Evolutionary conservation across 2,329 filamentous ascomycete genomes (phyloP).

Genomic region (Hawksworthiomyces lignivorus): DNA sequence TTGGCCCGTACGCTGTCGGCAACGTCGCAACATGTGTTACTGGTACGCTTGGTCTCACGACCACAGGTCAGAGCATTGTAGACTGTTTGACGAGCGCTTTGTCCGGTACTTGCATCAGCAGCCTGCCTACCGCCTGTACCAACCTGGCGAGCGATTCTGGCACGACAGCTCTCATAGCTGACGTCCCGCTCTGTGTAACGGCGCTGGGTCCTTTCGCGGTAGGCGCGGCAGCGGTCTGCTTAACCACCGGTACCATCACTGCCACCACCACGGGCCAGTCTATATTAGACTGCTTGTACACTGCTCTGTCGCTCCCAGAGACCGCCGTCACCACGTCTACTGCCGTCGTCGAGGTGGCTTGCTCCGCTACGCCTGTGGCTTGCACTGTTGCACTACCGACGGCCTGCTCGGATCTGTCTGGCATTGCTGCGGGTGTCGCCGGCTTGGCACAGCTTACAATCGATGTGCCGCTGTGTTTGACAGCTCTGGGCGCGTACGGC

Average conservation of each 20-base stretch:
- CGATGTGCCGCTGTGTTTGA: no score
- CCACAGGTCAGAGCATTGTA: neutral
- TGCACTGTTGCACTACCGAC: no score
- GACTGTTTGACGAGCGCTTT: neutral
- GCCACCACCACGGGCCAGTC: neutral
- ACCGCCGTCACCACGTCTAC: no score
- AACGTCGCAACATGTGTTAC: neutral
- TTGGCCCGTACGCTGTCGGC: constrained; percentile 3
- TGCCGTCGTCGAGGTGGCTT: no score
- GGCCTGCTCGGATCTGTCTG: no score
- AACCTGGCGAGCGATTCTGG: neutral
- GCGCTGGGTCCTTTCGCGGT: constrained; percentile 12
- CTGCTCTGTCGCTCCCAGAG: no score
- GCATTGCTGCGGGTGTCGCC: no score
- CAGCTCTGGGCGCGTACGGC: neutral
- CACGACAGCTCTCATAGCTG: neutral
- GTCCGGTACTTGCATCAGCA: neutral
- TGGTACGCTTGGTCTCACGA: neutral
- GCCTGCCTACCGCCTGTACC: constrained; percentile 12
- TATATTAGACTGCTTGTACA: no score
- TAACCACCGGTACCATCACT: constrained; percentile 7
- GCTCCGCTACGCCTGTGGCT: no score
- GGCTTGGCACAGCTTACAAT: no score
- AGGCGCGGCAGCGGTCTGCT: constrained; percentile 5
- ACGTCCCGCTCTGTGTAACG: constrained; percentile 9